phyloP scores from a whole-genome alignment of 108 stramenopile species.

The Aurantiochytrium sp. region DNA sequence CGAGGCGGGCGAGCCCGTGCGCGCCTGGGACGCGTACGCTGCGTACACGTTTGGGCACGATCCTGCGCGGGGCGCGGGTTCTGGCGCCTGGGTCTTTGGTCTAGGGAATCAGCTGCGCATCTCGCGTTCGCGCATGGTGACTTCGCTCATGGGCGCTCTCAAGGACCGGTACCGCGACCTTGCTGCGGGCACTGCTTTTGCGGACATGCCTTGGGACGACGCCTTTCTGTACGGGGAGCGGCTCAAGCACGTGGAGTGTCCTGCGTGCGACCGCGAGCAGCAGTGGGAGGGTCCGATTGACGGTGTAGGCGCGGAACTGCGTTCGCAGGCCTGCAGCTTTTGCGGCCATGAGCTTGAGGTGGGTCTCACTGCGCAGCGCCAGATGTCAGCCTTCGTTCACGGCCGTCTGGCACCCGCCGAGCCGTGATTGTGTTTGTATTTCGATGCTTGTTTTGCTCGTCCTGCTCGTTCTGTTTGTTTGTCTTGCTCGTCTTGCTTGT shows the following conservation, averaged over 20 bases:
- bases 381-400: neutral
- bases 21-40: neutral
- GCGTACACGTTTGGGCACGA: neutral
- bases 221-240: neutral
- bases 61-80: neutral
- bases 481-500: too few species aligned
- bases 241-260: neutral
- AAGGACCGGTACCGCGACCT: neutral
- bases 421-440: neutral
- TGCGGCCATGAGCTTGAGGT: neutral
- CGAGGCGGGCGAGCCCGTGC: neutral
- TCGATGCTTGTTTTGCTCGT: too few species aligned
- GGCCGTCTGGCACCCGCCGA: neutral
- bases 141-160: neutral
- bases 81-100: neutral
- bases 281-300: neutral
- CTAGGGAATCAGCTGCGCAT: neutral
- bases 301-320: neutral
- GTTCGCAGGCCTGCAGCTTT: neutral
- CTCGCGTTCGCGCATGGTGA: neutral
- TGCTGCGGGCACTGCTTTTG: neutral
- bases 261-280: neutral
- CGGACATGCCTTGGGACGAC: slow-evolving; percentile 5
- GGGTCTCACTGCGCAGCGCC: neutral
- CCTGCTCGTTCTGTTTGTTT: too few species aligned